Conservation (phyloP, 306 rosid genomes). For the Cicer cuneatum region DNA sequence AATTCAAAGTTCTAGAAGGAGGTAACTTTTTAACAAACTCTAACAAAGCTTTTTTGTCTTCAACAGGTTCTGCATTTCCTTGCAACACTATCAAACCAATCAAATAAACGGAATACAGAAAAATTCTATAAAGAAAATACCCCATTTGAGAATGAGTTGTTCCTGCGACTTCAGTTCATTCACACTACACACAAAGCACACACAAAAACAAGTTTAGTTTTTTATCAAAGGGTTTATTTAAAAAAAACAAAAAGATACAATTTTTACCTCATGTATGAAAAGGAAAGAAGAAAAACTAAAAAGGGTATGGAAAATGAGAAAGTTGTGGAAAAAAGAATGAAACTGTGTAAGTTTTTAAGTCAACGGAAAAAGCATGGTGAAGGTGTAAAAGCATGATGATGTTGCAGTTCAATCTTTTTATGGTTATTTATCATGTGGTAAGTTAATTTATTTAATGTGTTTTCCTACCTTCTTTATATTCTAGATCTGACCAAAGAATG, state of each 20-base stretch:
- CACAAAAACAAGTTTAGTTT: conserved; percentile 28
- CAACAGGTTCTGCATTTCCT: conserved; percentile 68
- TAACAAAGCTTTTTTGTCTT: conserved; percentile 76
- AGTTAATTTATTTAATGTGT: not conserved
- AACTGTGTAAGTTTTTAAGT: not conserved
- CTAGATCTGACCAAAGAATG: conserved; percentile 34
- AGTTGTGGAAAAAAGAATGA: conserved; percentile 45
- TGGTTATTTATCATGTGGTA: conserved; percentile 3
- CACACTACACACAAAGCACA: conserved; percentile 37
- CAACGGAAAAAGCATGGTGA: conserved; percentile 6
- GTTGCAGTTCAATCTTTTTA: not conserved
- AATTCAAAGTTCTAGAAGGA: conserved; percentile 70
- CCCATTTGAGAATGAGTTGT: conserved; percentile 19
- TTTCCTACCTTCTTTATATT: not conserved
- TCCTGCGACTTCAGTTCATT: conserved; percentile 41
- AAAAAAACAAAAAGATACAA: not conserved
- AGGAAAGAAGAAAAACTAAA: conserved; percentile 3
- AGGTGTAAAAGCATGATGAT: conserved; percentile 10
- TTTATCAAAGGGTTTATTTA: conserved; percentile 3
- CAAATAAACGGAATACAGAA: conserved; percentile 49
- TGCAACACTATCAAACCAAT: conserved; percentile 51
- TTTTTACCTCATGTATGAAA: conserved; percentile 1
- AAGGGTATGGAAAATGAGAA: conserved; percentile 41
- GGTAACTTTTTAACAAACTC: conserved; percentile 64
- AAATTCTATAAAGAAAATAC: conserved; percentile 37